phyloP scores from a whole-genome alignment of 2,329 filamentous ascomycete species.

The Fusarium sp. region DNA sequence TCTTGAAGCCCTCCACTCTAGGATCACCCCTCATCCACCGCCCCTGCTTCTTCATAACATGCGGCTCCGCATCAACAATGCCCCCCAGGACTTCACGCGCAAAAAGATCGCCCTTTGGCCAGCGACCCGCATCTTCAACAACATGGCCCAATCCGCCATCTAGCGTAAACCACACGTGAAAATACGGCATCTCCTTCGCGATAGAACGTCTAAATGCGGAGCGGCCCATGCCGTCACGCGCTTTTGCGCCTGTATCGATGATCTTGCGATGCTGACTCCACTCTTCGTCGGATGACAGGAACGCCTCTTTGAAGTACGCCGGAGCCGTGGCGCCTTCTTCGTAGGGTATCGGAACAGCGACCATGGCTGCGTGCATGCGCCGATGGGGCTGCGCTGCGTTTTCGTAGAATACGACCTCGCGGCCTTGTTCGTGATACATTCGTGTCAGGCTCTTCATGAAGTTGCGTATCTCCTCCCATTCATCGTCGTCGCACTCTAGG shows the following conservation, averaged over 20 bases:
- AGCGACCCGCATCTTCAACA: conserved; percentile 84
- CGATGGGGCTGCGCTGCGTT: conserved; percentile 86
- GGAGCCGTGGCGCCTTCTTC: conserved; percentile 90
- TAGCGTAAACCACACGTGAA: conserved; percentile 94
- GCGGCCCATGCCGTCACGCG: conserved; percentile 74
- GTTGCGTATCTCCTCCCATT: conserved; percentile 99
- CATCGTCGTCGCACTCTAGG: conserved; percentile 97
- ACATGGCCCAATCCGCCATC: conserved; percentile 94
- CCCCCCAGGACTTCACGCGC: conserved; percentile 91
- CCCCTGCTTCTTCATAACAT: conserved; percentile 90
- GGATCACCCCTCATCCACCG: conserved; percentile 78
- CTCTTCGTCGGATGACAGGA: conserved; percentile 86
- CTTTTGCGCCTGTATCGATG: conserved; percentile 81
- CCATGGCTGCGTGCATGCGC: conserved; percentile 84
- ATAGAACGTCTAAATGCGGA: conserved; percentile 82
- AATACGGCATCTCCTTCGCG: conserved; percentile 97
- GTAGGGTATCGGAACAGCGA: conserved; percentile 87
- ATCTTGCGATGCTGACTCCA: conserved; percentile 97
- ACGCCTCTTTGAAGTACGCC: conserved; percentile 95
- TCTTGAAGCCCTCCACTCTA: conserved; percentile 80
- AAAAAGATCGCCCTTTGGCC: conserved; percentile 93
- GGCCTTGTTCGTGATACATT: conserved; percentile 93
- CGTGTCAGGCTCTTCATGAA: conserved; percentile 97
- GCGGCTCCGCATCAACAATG: conserved; percentile 84
- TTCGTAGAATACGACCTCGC: conserved; percentile 96